Conservation (phyloP, 1,284 basidiomycete genomes). For the Fistulina hepatica region DNA sequence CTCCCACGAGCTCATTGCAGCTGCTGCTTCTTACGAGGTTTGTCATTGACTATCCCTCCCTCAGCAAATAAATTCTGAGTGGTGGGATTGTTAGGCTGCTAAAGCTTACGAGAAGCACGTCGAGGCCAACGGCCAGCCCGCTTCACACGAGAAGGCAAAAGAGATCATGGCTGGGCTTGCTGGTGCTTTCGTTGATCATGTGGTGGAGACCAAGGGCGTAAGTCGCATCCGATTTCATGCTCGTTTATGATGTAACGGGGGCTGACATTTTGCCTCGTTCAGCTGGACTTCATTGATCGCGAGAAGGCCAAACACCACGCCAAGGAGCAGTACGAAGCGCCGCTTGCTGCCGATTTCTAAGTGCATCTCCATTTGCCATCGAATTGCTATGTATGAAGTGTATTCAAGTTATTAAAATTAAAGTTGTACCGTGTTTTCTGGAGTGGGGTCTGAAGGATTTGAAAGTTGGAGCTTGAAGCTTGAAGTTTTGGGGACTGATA, state of each 20-base stretch:
- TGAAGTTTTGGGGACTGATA: too few relatives aligned
- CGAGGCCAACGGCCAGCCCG: slow-evolving; percentile 33
- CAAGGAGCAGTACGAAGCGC: slow-evolving; percentile 7
- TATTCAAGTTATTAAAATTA: too few relatives aligned
- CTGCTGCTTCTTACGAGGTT: slow-evolving; percentile 42
- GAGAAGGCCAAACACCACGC: slow-evolving; percentile 35
- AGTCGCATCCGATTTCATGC: slow-evolving; percentile 10
- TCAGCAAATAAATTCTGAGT: not conserved
- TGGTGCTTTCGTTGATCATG: slow-evolving; percentile 35
- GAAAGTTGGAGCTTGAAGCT: too few relatives aligned
- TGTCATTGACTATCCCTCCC: not conserved
- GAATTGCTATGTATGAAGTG: too few relatives aligned
- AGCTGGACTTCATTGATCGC: slow-evolving; percentile 33
- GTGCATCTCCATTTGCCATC: too few relatives aligned
- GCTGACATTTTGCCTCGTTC: not conserved
- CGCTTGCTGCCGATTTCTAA: not conserved
- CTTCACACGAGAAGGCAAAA: slow-evolving; percentile 34
- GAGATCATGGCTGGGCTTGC: slow-evolving; percentile 34
- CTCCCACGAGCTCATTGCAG: slow-evolving; percentile 58
- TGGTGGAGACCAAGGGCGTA: slow-evolving; percentile 43
- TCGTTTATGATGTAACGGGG: not conserved
- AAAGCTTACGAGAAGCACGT: slow-evolving; percentile 45
- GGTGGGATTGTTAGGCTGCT: slow-evolving; percentile 29
- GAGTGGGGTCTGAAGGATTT: too few relatives aligned
- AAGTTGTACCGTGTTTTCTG: too few relatives aligned